Base-by-base conservation (phyloP, 345 rosid species). In the Balakata baccata region DNA sequence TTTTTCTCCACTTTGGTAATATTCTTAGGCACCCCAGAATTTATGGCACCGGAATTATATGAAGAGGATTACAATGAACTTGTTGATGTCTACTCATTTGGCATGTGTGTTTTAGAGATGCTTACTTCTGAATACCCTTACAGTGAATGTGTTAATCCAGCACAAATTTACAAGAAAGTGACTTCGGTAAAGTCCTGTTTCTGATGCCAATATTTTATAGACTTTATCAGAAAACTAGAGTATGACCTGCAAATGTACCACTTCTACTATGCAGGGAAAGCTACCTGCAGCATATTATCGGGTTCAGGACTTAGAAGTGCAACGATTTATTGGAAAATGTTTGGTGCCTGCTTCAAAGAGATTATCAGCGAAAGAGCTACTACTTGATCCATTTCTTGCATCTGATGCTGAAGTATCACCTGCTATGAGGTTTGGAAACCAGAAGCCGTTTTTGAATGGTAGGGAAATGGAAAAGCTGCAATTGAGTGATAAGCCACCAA, bases 251-350 rank as follows among this genome's bases (percentile, higher is more conserved):
- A 37, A 16, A 63, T 43, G 10, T 43, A 16, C 6, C 59, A 23
- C 70, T 59, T 75, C 5, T 62, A 16, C 80, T 60, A 66, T 75
- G 50, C 84, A 91, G 97, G 97, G 97, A 74, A 89, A 86, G 80
- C 79, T 91, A 38, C 97, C 97, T 5, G 85, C 80, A 70, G 89
- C 90, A 41, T 88, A 84, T 80, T 88, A 89, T 83, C 62, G 81
- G 80, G 80, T 91, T 80, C 77, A 69, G 54, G 91, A 88, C 83
- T 67, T 78, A 13, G 92, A 89, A 83, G 91, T 92, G 57, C 91
- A 85, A 81, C 70, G 78, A 61, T 90, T 90, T 74, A 83, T 90
- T 5, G 86, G 89, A 60, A 87, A 83, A 77, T 90, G 96, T 73
- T 80, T 90, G 13, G 88, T 82, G 57, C 12, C 84, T 76, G 93